These are phyloP conservation scores for Ophiorrhiza pumila DNA, from an alignment of 257 asterid genomes.

Conservation along the genomic window DNA sequence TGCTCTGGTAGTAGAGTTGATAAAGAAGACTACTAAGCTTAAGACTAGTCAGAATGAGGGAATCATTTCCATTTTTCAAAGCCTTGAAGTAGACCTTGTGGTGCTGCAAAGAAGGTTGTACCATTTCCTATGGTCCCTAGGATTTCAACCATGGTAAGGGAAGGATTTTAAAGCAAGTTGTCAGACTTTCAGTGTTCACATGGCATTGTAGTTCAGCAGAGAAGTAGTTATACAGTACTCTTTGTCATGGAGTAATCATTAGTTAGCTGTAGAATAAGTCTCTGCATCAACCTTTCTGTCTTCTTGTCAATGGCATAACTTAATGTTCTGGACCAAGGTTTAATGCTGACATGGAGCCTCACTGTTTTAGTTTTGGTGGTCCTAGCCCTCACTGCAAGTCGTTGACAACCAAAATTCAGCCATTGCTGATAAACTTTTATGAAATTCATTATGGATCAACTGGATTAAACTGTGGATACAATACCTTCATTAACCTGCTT, in stretches of 20 bases:
- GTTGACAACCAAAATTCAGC: not conserved
- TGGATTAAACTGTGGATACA: not conserved
- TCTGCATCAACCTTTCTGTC: slow-evolving; percentile 19
- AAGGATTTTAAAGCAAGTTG: slow-evolving; percentile 4
- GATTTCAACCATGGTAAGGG: slow-evolving; percentile 5
- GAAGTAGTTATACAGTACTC: not conserved
- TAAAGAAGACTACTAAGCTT: not conserved
- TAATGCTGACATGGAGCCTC: slow-evolving; percentile 4
- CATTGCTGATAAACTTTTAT: not conserved
- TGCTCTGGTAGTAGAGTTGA: too few species aligned
- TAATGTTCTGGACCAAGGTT: slow-evolving; percentile 19
- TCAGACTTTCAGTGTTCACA: slow-evolving; percentile 21
- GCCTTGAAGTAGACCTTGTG: slow-evolving; percentile 4
- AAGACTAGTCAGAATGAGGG: not conserved
- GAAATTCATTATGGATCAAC: not conserved
- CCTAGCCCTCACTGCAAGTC: slow-evolving; percentile 11
- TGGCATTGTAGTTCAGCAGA: slow-evolving; percentile 12
- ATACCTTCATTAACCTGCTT: not conserved
- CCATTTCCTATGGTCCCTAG: slow-evolving; percentile 8
- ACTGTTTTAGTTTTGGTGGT: slow-evolving; percentile 11
- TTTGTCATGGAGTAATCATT: slow-evolving; percentile 14
- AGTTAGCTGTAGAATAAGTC: slow-evolving; percentile 12
- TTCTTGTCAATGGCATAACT: slow-evolving; percentile 9
- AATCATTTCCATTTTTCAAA: not conserved
- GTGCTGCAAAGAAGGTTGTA: not conserved